Conservation (phyloP, 2,329 filamentous ascomycete genomes). For the Nothophaeocryptopus gaeumannii region DNA sequence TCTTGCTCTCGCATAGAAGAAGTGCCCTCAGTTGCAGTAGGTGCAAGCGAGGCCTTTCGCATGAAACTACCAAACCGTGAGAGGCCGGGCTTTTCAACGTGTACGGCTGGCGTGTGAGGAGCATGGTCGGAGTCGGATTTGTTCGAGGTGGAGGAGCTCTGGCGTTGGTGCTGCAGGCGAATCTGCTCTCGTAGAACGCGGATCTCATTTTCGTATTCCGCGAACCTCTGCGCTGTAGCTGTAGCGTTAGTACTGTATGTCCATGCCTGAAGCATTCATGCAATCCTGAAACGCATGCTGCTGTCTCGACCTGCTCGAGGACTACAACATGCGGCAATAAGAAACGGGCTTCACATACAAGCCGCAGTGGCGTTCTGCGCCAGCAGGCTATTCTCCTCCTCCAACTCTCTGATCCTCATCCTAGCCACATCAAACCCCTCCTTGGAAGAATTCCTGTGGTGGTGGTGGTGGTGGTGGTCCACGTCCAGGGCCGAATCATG, state of each 20-base stretch:
- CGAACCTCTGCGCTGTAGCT: conserved; percentile 48
- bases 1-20: conserved; percentile 39
- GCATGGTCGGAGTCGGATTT: conserved; percentile 16
- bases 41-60: conserved; percentile 39
- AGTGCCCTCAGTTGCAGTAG: conserved; percentile 28
- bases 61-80: conserved; percentile 46
- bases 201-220: conserved; percentile 79
- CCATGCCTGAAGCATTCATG: too few species aligned
- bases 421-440: conserved; percentile 12
- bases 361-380: conserved; percentile 68
- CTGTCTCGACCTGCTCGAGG: too few species aligned
- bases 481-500: conserved; percentile 54
- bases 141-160: conserved; percentile 13
- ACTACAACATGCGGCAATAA: neutral
- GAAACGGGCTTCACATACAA: conserved; percentile 40
- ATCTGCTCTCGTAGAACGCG: conserved; percentile 53
- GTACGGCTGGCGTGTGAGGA: conserved; percentile 4
- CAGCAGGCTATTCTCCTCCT: conserved; percentile 66
- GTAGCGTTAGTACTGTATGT: conserved; percentile 1
- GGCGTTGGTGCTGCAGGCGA: conserved; percentile 28
- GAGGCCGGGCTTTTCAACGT: conserved; percentile 31
- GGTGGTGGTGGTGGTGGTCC: conserved; percentile 41
- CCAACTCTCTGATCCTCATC: conserved; percentile 58
- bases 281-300: too few species aligned
- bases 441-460: neutral